Percentiles rank a stretch among this genome's conserved stretches.
phyloP scores from a whole-genome alignment of 1,284 basidiomycete genomes.

The Rhodotorula sp. region DNA sequence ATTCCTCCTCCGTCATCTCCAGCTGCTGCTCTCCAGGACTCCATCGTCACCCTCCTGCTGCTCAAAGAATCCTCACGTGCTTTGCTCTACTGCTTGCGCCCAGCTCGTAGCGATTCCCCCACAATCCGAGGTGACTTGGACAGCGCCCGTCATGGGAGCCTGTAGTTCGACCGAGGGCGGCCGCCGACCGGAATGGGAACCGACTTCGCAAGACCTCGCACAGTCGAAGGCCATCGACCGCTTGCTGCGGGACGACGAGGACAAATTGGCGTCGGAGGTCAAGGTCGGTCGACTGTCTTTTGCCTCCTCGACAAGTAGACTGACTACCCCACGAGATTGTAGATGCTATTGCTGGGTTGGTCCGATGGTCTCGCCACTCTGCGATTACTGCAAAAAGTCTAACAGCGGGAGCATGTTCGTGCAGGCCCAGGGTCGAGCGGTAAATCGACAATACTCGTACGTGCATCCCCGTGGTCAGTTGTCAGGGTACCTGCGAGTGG shows the following conservation, averaged over 20 bases:
- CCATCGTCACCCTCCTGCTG: no score
- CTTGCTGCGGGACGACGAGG: slow-evolving; percentile 42
- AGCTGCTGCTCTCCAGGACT: no score
- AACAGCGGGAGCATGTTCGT: no score
- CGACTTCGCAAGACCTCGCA: slow-evolving; percentile 25
- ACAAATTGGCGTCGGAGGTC: slow-evolving; percentile 39
- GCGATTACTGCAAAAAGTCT: not conserved
- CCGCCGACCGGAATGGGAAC: not conserved
- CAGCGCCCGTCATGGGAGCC: slow-evolving; percentile 18
- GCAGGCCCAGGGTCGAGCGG: slow-evolving; percentile 34
- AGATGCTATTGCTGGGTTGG: slow-evolving; percentile 40
- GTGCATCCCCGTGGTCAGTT: no score
- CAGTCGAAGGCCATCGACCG: slow-evolving; percentile 39
- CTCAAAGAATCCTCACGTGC: no score
- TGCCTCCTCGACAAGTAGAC: not conserved
- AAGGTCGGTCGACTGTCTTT: slow-evolving; percentile 41
- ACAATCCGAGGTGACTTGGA: no score
- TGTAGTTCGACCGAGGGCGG: slow-evolving; percentile 26
- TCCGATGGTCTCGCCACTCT: not conserved
- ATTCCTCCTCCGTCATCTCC: no score
- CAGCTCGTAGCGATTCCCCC: no score
- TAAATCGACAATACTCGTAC: slow-evolving; percentile 37
- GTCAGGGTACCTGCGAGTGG: no score
- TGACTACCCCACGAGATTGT: not conserved
- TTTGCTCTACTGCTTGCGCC: no score